Evolutionary conservation across 148 eudicot genomes (phyloP).

Genomic region (Mesembryanthemum crystallinum): DNA sequence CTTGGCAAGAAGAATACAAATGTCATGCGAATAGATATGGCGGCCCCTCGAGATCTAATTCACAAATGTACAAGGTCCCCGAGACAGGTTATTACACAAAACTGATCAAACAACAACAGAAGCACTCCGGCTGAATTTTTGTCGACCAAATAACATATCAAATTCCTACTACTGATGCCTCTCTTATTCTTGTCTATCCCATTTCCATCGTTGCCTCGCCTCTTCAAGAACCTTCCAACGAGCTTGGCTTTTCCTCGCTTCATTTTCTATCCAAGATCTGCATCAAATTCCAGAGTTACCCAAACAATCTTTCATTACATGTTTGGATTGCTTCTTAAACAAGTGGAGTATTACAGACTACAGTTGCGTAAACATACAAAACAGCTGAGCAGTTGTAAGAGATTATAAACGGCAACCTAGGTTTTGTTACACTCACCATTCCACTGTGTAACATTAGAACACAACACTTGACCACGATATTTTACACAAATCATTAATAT

Average conservation of each 20-base stretch:
- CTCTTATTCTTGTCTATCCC: conserved; percentile 41
- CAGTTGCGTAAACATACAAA: neutral
- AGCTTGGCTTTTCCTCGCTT: conserved; percentile 78
- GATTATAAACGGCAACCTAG: neutral
- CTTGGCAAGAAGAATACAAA: neutral
- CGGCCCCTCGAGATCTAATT: conserved; percentile 10
- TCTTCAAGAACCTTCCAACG: conserved; percentile 83
- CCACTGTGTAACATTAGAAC: neutral
- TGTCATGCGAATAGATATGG: neutral
- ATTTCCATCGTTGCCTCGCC: conserved; percentile 74
- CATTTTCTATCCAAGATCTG: conserved; percentile 97
- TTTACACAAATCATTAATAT: neutral
- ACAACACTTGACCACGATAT: neutral
- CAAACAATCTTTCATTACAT: neutral
- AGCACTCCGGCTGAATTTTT: neutral
- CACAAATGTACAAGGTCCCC: conserved; percentile 28
- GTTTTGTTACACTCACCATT: neutral
- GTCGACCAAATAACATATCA: neutral
- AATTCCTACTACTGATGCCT: conserved; percentile 8
- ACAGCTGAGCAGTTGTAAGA: neutral
- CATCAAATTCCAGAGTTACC: conserved; percentile 21
- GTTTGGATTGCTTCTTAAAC: too few species aligned
- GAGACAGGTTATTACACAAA: conserved; percentile 21
- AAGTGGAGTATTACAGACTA: too few species aligned
- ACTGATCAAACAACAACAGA: neutral